These are phyloP conservation scores for Brassica carinata DNA, from an alignment of 345 rosid genomes.

Conservation along the genomic window DNA sequence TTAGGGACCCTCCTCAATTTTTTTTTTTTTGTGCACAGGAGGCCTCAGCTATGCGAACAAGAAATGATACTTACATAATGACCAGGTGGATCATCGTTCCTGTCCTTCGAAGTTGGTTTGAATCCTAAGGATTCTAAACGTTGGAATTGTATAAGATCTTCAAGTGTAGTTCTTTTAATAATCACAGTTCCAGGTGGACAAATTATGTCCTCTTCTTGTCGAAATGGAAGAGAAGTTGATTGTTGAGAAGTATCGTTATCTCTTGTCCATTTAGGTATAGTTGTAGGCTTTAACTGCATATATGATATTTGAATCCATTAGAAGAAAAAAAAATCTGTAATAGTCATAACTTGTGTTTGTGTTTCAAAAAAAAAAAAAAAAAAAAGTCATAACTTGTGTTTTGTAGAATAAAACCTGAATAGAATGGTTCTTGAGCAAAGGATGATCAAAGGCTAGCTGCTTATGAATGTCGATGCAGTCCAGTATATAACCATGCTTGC, in stretches of 20 bases:
- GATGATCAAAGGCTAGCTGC: constrained; percentile 42
- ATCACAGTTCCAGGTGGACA: constrained; percentile 35
- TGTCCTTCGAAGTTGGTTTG: background rate
- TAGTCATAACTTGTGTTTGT: background rate
- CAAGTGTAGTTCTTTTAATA: constrained; percentile 19
- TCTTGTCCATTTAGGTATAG: constrained; percentile 26
- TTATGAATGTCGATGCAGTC: constrained; percentile 33
- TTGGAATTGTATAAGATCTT: constrained; percentile 19
- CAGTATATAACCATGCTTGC: constrained; percentile 35
- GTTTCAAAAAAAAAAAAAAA: too few species aligned
- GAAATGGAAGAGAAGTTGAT: background rate
- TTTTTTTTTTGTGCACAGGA: background rate
- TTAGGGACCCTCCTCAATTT: background rate
- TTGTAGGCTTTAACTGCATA: constrained; percentile 29
- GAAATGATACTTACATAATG: constrained; percentile 21
- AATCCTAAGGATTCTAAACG: constrained; percentile 13
- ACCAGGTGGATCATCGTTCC: background rate
- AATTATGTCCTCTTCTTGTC: background rate
- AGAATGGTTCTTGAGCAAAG: constrained; percentile 23
- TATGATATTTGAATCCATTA: background rate
- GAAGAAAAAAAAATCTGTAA: background rate
- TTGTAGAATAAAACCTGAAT: constrained; percentile 20
- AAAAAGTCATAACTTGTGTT: background rate
- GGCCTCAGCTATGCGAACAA: constrained; percentile 1
- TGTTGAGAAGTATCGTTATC: constrained; percentile 13